A percentile compares a stretch with the other conserved stretches of the same genome.
These are phyloP conservation scores for Fomitopsis palustris DNA, from an alignment of 1,284 basidiomycete species.

Conservation along the genomic window DNA sequence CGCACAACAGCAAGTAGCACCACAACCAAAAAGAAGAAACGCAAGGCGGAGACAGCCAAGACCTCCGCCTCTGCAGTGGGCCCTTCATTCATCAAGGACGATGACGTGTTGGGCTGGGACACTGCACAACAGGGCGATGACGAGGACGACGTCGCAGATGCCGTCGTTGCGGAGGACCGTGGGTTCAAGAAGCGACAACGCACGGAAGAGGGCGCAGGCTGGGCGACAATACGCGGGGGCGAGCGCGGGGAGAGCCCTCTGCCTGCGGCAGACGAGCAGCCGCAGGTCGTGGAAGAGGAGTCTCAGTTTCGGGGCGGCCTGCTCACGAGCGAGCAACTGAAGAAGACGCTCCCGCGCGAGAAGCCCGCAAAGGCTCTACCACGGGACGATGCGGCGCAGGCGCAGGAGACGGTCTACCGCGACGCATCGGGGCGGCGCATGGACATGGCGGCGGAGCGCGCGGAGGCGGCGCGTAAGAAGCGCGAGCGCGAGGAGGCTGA, in stretches of 20 bases:
- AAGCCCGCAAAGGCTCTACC: slow-evolving; percentile 34
- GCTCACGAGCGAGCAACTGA: slow-evolving; percentile 63
- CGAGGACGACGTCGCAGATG: slow-evolving; percentile 53
- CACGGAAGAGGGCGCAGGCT: slow-evolving; percentile 47
- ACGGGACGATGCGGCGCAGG: slow-evolving; percentile 46
- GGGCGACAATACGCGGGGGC: slow-evolving; percentile 53
- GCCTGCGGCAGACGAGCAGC: slow-evolving; percentile 66
- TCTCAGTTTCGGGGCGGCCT: slow-evolving; percentile 70
- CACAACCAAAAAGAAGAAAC: slow-evolving; percentile 78
- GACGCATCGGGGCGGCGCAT: slow-evolving; percentile 87
- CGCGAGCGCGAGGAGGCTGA: slow-evolving; percentile 81
- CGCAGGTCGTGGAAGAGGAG: slow-evolving; percentile 50
- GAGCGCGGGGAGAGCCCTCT: slow-evolving; percentile 46
- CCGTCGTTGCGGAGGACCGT: slow-evolving; percentile 64
- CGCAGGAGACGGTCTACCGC: slow-evolving; percentile 92
- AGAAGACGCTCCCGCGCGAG: slow-evolving; percentile 44
- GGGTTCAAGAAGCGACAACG: slow-evolving; percentile 71
- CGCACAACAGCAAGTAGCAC: slow-evolving; percentile 44
- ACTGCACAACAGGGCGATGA: slow-evolving; percentile 43
- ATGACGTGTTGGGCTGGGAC: slow-evolving; percentile 63
- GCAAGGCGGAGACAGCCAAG: slow-evolving; percentile 46
- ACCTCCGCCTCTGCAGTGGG: slow-evolving; percentile 22
- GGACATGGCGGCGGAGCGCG: slow-evolving; percentile 80
- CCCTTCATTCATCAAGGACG: slow-evolving; percentile 51
- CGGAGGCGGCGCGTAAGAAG: slow-evolving; percentile 77